These are phyloP conservation scores for Clonostachys rosea DNA, from an alignment of 2,329 filamentous ascomycete genomes.

Conservation along the genomic window DNA sequence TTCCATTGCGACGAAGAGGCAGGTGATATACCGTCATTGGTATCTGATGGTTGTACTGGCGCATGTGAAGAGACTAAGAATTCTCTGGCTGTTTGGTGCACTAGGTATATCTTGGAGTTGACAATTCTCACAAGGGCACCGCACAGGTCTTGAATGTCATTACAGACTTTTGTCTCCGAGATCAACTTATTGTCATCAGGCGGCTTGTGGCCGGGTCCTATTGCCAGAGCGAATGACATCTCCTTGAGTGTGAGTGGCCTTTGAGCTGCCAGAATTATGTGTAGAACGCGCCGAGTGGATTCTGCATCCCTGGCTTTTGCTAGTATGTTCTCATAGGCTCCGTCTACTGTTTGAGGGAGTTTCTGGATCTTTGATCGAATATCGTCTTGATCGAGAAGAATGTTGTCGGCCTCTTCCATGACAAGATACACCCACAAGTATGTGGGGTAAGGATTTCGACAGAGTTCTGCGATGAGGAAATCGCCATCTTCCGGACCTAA, in stretches of 20 bases:
- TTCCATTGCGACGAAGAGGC: constrained; percentile 5
- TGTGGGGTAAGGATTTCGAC: constrained; percentile 2
- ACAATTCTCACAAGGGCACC: constrained; percentile 5
- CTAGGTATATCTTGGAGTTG: constrained; percentile 10
- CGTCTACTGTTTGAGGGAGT: constrained; percentile 4
- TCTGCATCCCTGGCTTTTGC: background rate
- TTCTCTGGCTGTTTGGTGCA: constrained; percentile 14
- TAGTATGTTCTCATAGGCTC: constrained; percentile 5
- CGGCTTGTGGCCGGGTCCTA: background rate
- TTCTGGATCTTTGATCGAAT: constrained; percentile 3
- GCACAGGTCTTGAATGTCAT: background rate
- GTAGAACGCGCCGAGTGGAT: constrained; percentile 1
- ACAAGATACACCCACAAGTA: constrained; percentile 8
- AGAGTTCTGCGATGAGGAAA: background rate
- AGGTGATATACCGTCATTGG: too few relatives aligned
- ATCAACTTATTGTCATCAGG: background rate
- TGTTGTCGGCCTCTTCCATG: constrained; percentile 1
- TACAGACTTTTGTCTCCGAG: background rate
- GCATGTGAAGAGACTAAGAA: constrained; percentile 6
- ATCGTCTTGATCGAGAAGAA: background rate
- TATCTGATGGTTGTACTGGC: too few relatives aligned
- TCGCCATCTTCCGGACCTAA: background rate
- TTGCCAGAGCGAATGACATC: background rate
- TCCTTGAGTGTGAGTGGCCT: constrained; percentile 5
- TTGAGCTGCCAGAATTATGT: constrained; percentile 7